Evolutionary conservation across 2,329 filamentous ascomycete species (phyloP).

Genomic region (Aspergillus pseudoviridinutans): DNA sequence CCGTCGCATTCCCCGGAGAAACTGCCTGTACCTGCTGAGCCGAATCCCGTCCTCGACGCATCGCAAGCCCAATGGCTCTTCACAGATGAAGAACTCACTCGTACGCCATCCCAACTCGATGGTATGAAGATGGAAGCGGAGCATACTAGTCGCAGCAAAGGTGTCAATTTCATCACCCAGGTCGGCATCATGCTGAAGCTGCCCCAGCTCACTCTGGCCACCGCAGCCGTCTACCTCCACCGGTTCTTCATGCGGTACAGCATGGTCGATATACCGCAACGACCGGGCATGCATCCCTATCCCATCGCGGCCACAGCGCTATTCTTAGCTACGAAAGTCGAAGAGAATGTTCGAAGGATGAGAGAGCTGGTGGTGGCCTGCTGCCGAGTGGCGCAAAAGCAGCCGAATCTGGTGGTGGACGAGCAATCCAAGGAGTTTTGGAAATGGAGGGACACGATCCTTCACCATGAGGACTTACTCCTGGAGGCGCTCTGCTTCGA

Average conservation of each 20-base stretch:
- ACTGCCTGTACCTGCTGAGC: slow-evolving; percentile 34
- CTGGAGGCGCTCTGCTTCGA: slow-evolving; percentile 92
- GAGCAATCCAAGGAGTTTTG: slow-evolving; percentile 98
- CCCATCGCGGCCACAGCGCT: slow-evolving; percentile 87
- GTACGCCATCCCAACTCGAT: slow-evolving; percentile 79
- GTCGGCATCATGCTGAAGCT: slow-evolving; percentile 89
- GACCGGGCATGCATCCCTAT: slow-evolving; percentile 79
- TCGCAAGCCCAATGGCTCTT: slow-evolving; percentile 81
- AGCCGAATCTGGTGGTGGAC: slow-evolving; percentile 82
- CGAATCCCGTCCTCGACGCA: slow-evolving; percentile 49
- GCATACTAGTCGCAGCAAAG: slow-evolving; percentile 76
- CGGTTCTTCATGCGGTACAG: slow-evolving; percentile 90
- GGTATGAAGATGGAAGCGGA: slow-evolving; percentile 76
- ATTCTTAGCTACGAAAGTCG: slow-evolving; percentile 94
- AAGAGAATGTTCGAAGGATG: slow-evolving; percentile 94
- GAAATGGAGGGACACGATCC: slow-evolving; percentile 92
- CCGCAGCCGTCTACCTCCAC: slow-evolving; percentile 91
- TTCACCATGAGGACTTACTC: slow-evolving; percentile 88
- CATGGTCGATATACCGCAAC: slow-evolving; percentile 67
- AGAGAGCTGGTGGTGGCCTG: slow-evolving; percentile 92
- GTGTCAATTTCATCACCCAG: slow-evolving; percentile 94
- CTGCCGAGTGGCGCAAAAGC: slow-evolving; percentile 92
- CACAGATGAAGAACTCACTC: slow-evolving; percentile 73
- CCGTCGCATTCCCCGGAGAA: slow-evolving; percentile 19
- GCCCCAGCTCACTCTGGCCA: slow-evolving; percentile 86